These are phyloP conservation scores for Corynespora cassiicola DNA, from an alignment of 2,329 filamentous ascomycete species.

Conservation along the genomic window DNA sequence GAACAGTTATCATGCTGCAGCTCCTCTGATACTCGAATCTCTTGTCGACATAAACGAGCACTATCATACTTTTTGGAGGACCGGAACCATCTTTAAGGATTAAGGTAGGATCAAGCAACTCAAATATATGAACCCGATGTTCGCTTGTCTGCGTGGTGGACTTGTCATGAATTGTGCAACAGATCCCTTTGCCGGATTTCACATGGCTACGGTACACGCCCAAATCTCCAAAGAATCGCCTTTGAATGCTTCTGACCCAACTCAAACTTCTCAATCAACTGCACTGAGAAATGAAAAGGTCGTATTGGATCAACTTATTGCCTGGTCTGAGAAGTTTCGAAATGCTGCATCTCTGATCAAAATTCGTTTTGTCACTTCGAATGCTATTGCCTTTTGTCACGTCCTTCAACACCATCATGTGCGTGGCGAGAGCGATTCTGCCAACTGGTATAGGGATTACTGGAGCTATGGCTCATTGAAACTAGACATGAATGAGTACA, in stretches of 20 bases:
- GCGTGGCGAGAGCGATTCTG: slow-evolving; percentile 33
- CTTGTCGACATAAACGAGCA: slow-evolving; percentile 12
- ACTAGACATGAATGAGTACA: slow-evolving; percentile 55
- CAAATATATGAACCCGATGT: slow-evolving; percentile 50
- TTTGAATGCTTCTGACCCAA: too few species aligned
- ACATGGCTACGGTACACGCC: slow-evolving; percentile 52
- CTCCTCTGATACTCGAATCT: slow-evolving; percentile 27
- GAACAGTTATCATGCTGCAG: slow-evolving; percentile 21
- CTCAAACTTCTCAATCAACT: not conserved
- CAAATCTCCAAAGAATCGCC: slow-evolving; percentile 11
- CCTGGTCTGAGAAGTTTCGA: slow-evolving; percentile 55
- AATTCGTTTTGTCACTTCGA: slow-evolving; percentile 57
- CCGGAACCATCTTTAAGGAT: slow-evolving; percentile 25
- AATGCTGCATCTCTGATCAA: slow-evolving; percentile 33
- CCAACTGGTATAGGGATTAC: slow-evolving; percentile 53
- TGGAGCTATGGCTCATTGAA: slow-evolving; percentile 48
- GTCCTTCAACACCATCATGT: slow-evolving; percentile 54
- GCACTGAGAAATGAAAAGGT: slow-evolving; percentile 32
- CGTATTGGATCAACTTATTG: slow-evolving; percentile 54
- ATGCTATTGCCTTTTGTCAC: slow-evolving; percentile 61
- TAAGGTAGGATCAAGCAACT: slow-evolving; percentile 10
- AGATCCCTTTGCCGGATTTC: slow-evolving; percentile 63
- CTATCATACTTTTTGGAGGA: slow-evolving; percentile 34
- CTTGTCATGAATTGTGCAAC: slow-evolving; percentile 55
- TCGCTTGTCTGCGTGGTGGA: slow-evolving; percentile 33